Conservation (phyloP, 1,139 yeast species). For the Candida glucosophila region DNA sequence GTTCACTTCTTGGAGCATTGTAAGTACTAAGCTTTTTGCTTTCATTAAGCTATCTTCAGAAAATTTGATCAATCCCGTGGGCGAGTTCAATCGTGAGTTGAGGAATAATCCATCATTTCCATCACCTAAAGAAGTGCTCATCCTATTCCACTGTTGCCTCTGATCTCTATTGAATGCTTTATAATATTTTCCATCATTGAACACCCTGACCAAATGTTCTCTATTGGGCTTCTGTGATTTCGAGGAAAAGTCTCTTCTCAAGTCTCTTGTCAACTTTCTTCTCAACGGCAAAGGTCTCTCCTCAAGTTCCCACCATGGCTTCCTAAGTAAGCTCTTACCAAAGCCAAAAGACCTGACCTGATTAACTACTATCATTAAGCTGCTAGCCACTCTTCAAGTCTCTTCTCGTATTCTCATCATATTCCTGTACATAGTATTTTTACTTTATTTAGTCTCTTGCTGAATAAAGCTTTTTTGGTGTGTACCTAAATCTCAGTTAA, state of each 20-base stretch:
- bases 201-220: conserved; percentile 21
- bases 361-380: too few relatives aligned
- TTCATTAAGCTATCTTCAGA: conserved; percentile 51
- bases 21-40: conserved; percentile 55
- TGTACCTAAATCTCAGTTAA: too few relatives aligned
- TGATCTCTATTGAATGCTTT: conserved; percentile 19
- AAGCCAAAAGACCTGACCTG: background rate
- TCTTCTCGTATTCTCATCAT: too few relatives aligned
- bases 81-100: conserved; percentile 59
- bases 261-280: too few relatives aligned
- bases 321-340: background rate
- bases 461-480: too few relatives aligned
- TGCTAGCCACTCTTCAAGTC: too few relatives aligned
- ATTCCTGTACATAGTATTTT: too few relatives aligned
- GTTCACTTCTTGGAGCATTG: conserved; percentile 40
- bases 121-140: conserved; percentile 8
- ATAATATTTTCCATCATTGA: conserved; percentile 40
- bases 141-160: conserved; percentile 4
- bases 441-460: too few relatives aligned
- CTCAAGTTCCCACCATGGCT: background rate
- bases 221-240: conserved; percentile 1
- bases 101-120: conserved; percentile 51
- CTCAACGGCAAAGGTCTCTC: too few relatives aligned
- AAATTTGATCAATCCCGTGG: conserved; percentile 64
- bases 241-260: too few relatives aligned